A percentile compares a stretch with the other conserved stretches of the same genome.
Evolutionary conservation across 208 protist species (phyloP).

Genomic region (Acanthamoeba polyphaga): DNA sequence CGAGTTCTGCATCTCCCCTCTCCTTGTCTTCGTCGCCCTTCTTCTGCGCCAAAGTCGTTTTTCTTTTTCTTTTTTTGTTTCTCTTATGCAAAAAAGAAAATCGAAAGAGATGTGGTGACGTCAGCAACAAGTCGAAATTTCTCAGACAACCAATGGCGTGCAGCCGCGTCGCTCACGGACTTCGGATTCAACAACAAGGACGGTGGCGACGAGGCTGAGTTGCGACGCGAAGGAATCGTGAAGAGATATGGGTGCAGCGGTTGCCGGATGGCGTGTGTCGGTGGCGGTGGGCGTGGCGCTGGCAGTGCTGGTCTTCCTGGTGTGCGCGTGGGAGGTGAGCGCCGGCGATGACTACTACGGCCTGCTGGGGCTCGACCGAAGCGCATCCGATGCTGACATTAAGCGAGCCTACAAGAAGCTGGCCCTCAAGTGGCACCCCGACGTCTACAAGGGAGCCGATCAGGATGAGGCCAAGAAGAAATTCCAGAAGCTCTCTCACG

Average conservation of each 20-base stretch:
- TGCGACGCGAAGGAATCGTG: neutral
- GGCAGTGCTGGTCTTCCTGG: neutral
- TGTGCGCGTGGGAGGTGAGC: neutral
- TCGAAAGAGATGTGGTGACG: neutral
- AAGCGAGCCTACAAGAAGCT: constrained; percentile 89
- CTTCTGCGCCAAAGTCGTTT: neutral
- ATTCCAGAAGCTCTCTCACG: constrained; percentile 79
- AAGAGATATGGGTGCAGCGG: neutral
- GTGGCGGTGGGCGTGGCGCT: neutral
- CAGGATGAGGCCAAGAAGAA: constrained; percentile 77
- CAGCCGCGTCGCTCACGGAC: neutral
- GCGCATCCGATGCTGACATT: constrained; percentile 86
- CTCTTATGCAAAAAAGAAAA: neutral
- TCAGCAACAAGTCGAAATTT: neutral
- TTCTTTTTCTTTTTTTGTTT: neutral
- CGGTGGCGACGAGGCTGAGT: neutral
- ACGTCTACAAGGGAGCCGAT: constrained; percentile 84
- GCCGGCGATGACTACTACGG: constrained; percentile 84
- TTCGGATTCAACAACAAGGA: too few relatives aligned
- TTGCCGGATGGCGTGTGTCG: neutral
- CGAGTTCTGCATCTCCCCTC: neutral
- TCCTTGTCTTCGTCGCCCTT: neutral
- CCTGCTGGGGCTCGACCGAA: constrained; percentile 83
- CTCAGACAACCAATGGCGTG: neutral
- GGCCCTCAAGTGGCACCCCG: constrained; percentile 89